These are phyloP conservation scores for Dryadomyces sulphureus DNA, from an alignment of 2,329 filamentous ascomycete species.

Conservation along the genomic window DNA sequence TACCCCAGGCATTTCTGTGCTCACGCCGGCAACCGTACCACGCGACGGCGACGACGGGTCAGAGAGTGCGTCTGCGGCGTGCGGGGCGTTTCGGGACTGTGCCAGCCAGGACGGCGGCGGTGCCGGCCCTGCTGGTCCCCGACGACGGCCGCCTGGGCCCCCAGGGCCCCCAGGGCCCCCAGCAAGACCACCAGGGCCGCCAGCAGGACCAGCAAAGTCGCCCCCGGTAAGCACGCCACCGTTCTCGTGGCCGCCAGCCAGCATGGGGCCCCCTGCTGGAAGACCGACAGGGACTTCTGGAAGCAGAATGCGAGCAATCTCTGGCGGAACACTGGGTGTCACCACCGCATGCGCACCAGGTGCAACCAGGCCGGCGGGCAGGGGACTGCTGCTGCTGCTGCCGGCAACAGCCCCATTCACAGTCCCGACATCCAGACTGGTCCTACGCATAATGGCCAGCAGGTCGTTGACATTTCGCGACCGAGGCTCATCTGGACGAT, in stretches of 20 bases:
- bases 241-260: not conserved
- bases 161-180: slow-evolving; percentile 34
- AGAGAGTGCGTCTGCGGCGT: no score
- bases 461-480: slow-evolving; percentile 41
- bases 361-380: not conserved
- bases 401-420: not conserved
- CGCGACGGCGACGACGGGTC: no score
- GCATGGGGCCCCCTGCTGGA: not conserved
- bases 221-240: not conserved
- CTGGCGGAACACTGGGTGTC: slow-evolving; percentile 41
- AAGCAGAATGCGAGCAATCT: slow-evolving; percentile 40
- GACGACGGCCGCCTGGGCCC: slow-evolving; percentile 20
- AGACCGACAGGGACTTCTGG: not conserved
- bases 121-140: slow-evolving; percentile 42
- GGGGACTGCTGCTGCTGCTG: not conserved
- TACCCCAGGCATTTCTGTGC: slow-evolving; percentile 25
- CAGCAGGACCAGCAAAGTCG: not conserved
- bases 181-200: slow-evolving; percentile 16
- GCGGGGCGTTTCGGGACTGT: slow-evolving; percentile 16
- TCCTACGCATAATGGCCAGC: slow-evolving; percentile 40
- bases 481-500: slow-evolving; percentile 8
- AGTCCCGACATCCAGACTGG: slow-evolving; percentile 16
- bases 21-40: not conserved
- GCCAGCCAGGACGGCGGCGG: slow-evolving; percentile 43
- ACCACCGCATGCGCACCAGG: slow-evolving; percentile 9